phyloP scores from a whole-genome alignment of 495 filamentous ascomycete genomes.

The Amphirosellinia nigrospora region DNA sequence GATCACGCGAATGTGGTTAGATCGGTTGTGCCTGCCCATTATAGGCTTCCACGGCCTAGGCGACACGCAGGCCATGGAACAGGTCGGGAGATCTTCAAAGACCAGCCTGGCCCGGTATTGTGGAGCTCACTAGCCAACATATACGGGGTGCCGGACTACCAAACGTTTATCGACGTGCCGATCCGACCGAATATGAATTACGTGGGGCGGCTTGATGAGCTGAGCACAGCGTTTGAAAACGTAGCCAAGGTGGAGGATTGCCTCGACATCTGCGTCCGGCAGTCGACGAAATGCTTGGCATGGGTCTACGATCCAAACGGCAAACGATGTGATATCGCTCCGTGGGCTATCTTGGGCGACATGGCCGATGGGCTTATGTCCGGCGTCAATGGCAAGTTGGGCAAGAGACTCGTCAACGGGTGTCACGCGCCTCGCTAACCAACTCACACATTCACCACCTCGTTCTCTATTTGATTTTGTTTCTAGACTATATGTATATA shows the following conservation, averaged over 20 bases:
- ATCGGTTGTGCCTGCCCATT: conserved; percentile 50
- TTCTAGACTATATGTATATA: conserved; percentile 31
- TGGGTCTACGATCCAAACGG: conserved; percentile 50
- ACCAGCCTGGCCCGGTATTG: conserved; percentile 40
- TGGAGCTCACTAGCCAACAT: conserved; percentile 50
- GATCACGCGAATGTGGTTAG: conserved; percentile 47
- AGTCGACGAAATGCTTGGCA: conserved; percentile 42
- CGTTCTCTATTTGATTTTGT: conserved; percentile 7
- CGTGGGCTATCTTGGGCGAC: conserved; percentile 53
- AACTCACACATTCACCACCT: background rate
- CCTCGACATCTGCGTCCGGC: conserved; percentile 39
- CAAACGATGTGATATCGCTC: conserved; percentile 43
- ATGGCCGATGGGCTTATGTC: conserved; percentile 40
- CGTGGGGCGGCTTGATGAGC: conserved; percentile 46
- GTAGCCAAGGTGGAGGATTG: conserved; percentile 41
- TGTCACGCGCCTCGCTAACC: conserved; percentile 30
- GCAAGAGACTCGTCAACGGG: conserved; percentile 30
- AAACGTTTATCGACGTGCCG: conserved; percentile 36
- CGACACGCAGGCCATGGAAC: conserved; percentile 40
- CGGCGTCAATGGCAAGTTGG: conserved; percentile 40
- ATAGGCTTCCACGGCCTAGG: conserved; percentile 50
- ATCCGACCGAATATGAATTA: conserved; percentile 45
- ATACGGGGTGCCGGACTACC: conserved; percentile 41
- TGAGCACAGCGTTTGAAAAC: conserved; percentile 37
- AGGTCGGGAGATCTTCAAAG: conserved; percentile 44